Conservation (phyloP, 2,329 filamentous ascomycete species). For the Fusarium keratoplasticum region DNA sequence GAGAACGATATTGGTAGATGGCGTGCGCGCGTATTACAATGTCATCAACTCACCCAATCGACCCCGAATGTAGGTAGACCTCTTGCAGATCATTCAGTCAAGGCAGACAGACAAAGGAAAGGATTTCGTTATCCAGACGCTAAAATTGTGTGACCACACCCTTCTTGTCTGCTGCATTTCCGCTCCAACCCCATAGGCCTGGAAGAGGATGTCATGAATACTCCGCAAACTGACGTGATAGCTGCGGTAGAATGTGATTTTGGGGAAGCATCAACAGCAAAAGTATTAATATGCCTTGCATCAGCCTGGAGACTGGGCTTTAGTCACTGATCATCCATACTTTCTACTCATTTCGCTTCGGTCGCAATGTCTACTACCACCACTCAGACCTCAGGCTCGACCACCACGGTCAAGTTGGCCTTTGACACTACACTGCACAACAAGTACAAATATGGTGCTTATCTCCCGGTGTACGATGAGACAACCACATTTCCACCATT, state of each 20-base stretch:
- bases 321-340: neutral
- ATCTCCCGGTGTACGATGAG: conserved; percentile 51
- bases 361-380: neutral
- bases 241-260: neutral
- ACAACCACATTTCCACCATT: conserved; percentile 40
- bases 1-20: neutral
- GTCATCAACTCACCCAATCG: neutral
- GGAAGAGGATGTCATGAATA: neutral
- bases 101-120: neutral
- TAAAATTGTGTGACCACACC: conserved; percentile 6
- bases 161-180: neutral
- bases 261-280: no score
- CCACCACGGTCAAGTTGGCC: neutral
- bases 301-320: neutral
- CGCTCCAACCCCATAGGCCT: neutral
- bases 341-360: no score
- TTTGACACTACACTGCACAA: conserved; percentile 2
- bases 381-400: neutral
- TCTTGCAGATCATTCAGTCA: neutral
- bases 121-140: neutral
- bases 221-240: conserved; percentile 7
- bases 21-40: neutral
- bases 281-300: neutral
- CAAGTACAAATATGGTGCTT: conserved; percentile 48
- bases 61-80: neutral